Conservation (phyloP, 768 basidiomycete species). For the Hypsizygus marmoreus region DNA sequence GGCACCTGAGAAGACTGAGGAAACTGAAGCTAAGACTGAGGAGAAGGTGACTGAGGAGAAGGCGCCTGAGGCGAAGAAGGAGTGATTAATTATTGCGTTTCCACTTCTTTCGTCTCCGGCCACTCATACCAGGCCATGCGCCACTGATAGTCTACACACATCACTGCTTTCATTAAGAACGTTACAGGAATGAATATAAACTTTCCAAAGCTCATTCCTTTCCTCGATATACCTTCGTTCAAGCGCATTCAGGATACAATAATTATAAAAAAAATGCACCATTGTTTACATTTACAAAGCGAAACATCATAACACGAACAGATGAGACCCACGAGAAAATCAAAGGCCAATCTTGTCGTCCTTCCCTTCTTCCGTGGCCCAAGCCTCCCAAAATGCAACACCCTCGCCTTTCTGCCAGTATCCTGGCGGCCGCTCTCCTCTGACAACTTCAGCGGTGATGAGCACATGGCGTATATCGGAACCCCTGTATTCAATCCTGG, state of each 20-base stretch:
- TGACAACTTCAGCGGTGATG: conserved; percentile 71
- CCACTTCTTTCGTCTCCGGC: conserved; percentile 2
- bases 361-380: conserved; percentile 66
- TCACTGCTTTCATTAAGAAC: conserved; percentile 15
- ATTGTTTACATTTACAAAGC: conserved; percentile 12
- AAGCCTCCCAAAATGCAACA: conserved; percentile 73
- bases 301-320: conserved; percentile 9
- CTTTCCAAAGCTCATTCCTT: conserved; percentile 1
- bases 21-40: conserved; percentile 25
- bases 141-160: conserved; percentile 25
- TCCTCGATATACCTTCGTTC: conserved; percentile 2
- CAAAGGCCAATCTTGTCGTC: not conserved
- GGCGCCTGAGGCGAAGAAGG: conserved; percentile 28
- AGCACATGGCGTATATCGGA: conserved; percentile 80
- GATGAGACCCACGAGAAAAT: conserved; percentile 4
- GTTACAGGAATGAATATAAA: conserved; percentile 9
- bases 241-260: conserved; percentile 6
- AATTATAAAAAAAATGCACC: conserved; percentile 7
- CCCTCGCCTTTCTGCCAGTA: conserved; percentile 78
- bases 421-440: conserved; percentile 58
- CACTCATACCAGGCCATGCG: conserved; percentile 19
- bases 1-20: conserved; percentile 21
- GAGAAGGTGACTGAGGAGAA: conserved; percentile 34
- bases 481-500: conserved; percentile 13
- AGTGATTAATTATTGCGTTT: conserved; percentile 4